Percentiles rank a stretch among this genome's conserved stretches.
Conservation (phyloP, 2,329 filamentous ascomycete genomes). For the Chaetomium globosum region DNA sequence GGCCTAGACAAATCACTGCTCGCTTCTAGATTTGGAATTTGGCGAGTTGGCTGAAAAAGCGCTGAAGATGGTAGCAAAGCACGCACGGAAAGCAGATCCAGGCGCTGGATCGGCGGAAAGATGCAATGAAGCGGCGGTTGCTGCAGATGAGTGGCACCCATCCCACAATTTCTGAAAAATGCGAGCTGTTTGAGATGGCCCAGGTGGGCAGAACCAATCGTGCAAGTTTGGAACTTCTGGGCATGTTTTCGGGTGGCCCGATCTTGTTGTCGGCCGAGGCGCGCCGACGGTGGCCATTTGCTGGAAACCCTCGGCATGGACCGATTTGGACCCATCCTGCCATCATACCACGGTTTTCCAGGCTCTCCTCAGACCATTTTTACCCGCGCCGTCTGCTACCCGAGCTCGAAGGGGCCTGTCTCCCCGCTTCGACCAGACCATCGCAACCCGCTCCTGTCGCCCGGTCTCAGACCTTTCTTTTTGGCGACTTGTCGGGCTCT, state of each 20-base stretch:
- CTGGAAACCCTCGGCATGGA: constrained; percentile 38
- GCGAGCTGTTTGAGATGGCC: constrained; percentile 5
- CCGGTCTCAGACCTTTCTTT: constrained; percentile 3
- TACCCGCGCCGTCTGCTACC: constrained; percentile 35
- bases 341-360: constrained; percentile 35
- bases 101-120: neutral
- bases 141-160: constrained; percentile 13
- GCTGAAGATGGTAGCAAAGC: neutral
- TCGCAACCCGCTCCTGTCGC: constrained; percentile 3
- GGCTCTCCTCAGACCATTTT: constrained; percentile 41
- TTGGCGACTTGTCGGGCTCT: constrained; percentile 14
- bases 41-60: neutral
- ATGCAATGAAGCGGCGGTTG: constrained; percentile 7
- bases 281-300: constrained; percentile 33
- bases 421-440: constrained; percentile 16
- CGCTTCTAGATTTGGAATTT: neutral
- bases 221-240: constrained; percentile 19
- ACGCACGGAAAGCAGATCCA: constrained; percentile 9
- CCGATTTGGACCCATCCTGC: constrained; percentile 37
- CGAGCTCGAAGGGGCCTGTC: constrained; percentile 30
- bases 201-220: constrained; percentile 20
- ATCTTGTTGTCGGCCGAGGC: constrained; percentile 28
- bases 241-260: constrained; percentile 38
- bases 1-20: neutral
- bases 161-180: constrained; percentile 11